These are phyloP conservation scores for Datura wrightii DNA, from an alignment of 257 asterid species.

Conservation along the genomic window DNA sequence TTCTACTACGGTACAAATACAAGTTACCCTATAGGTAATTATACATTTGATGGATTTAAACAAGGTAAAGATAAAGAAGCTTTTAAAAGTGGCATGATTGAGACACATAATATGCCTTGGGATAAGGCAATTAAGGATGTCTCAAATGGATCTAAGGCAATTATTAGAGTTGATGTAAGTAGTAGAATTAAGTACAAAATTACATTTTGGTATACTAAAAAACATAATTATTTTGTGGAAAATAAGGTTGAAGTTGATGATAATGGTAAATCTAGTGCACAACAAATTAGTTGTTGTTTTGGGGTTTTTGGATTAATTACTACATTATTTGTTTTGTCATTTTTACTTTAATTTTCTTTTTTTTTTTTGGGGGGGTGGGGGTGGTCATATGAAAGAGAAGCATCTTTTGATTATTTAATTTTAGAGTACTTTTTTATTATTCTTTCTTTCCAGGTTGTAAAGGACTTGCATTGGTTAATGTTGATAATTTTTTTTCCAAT, in stretches of 20 bases:
- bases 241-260: constrained; percentile 55
- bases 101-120: constrained; percentile 64
- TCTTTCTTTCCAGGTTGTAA: not conserved
- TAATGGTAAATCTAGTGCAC: constrained; percentile 59
- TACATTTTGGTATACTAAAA: constrained; percentile 56
- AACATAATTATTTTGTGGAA: constrained; percentile 44
- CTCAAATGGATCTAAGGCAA: constrained; percentile 48
- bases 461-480: not conserved
- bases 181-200: constrained; percentile 71
- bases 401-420: not conserved
- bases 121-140: constrained; percentile 46
- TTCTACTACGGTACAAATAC: constrained; percentile 46
- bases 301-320: constrained; percentile 10
- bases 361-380: not conserved
- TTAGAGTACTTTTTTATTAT: not conserved
- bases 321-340: constrained; percentile 22
- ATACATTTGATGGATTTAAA: constrained; percentile 52
- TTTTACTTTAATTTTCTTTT: not conserved
- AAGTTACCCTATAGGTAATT: constrained; percentile 49
- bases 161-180: constrained; percentile 57
- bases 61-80: constrained; percentile 75
- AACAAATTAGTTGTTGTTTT: constrained; percentile 24
- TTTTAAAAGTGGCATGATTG: constrained; percentile 39
- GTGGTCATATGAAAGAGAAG: not conserved
- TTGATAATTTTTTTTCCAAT: not conserved